These are phyloP conservation scores for Calonectria pseudoturangicola DNA, from an alignment of 2,329 filamentous ascomycete genomes.

Conservation along the genomic window DNA sequence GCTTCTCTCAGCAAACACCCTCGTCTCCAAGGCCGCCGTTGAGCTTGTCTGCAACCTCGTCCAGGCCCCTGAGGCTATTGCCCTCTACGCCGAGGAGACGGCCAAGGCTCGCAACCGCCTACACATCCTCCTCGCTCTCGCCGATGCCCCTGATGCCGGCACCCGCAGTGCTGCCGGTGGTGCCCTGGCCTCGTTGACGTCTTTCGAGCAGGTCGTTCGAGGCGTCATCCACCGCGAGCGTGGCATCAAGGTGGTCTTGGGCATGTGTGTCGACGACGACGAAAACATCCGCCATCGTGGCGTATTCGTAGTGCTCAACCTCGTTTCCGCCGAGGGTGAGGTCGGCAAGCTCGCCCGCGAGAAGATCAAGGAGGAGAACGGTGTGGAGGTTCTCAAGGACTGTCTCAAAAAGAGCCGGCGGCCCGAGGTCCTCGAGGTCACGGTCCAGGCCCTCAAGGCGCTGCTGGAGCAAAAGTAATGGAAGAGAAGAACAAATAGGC, in stretches of 20 bases:
- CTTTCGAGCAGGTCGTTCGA: constrained; percentile 83
- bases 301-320: constrained; percentile 83
- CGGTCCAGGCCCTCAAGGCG: constrained; percentile 83
- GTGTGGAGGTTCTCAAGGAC: constrained; percentile 80
- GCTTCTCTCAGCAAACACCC: constrained; percentile 83
- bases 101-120: constrained; percentile 83
- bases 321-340: constrained; percentile 80
- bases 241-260: constrained; percentile 86
- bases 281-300: constrained; percentile 83
- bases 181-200: constrained; percentile 88
- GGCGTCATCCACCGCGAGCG: constrained; percentile 82
- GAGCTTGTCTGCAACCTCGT: constrained; percentile 95
- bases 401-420: constrained; percentile 81
- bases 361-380: constrained; percentile 77
- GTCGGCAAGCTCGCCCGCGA: constrained; percentile 76
- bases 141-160: constrained; percentile 87
- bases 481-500: constrained; percentile 4
- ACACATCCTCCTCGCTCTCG: constrained; percentile 89
- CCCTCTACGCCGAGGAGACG: constrained; percentile 80
- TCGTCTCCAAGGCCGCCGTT: constrained; percentile 87
- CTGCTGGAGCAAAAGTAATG: constrained; percentile 68
- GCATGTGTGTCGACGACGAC: constrained; percentile 83
- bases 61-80: constrained; percentile 78
- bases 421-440: constrained; percentile 81
- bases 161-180: constrained; percentile 91